These are phyloP conservation scores for Phaffia tasmanica DNA, from an alignment of 768 basidiomycete genomes.

Conservation along the genomic window DNA sequence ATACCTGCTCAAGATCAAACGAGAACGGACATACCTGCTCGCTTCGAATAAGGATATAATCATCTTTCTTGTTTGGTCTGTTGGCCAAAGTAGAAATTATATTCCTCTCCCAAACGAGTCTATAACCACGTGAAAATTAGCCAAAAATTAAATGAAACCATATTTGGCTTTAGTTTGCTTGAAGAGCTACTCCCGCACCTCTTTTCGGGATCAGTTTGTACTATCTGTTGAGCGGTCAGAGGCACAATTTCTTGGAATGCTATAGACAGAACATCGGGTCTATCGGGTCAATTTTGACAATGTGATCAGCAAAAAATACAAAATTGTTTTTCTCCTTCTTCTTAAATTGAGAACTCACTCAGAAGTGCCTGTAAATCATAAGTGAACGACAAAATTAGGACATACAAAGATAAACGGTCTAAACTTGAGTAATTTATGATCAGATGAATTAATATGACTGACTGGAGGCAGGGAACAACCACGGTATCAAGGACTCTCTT, in stretches of 20 bases:
- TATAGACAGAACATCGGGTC: conserved; percentile 79
- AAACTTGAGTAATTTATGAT: neutral
- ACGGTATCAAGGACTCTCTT: conserved; percentile 69
- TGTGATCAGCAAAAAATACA: neutral
- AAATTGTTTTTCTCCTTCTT: neutral
- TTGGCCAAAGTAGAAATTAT: conserved; percentile 67
- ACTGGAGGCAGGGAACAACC: conserved; percentile 81
- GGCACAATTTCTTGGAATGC: conserved; percentile 98
- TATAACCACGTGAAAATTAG: conserved; percentile 35
- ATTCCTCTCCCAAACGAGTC: conserved; percentile 73
- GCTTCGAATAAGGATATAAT: conserved; percentile 77
- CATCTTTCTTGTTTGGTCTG: conserved; percentile 54
- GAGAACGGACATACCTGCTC: conserved; percentile 57
- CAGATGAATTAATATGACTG: conserved; percentile 33
- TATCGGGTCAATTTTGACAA: conserved; percentile 31
- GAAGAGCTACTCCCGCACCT: conserved; percentile 42
- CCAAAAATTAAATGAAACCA: neutral
- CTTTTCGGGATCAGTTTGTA: conserved; percentile 91
- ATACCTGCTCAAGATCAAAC: conserved; percentile 4
- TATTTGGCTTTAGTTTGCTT: conserved; percentile 18
- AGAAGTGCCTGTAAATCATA: neutral
- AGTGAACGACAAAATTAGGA: too few relatives aligned
- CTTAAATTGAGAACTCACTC: neutral
- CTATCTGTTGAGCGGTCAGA: conserved; percentile 91
- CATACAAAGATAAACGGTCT: neutral